Evolutionary conservation across 2,329 filamentous ascomycete species (phyloP), one percentile per base, ranked within the genome.

Genomic region (Grosmannia clavigera): DNA sequence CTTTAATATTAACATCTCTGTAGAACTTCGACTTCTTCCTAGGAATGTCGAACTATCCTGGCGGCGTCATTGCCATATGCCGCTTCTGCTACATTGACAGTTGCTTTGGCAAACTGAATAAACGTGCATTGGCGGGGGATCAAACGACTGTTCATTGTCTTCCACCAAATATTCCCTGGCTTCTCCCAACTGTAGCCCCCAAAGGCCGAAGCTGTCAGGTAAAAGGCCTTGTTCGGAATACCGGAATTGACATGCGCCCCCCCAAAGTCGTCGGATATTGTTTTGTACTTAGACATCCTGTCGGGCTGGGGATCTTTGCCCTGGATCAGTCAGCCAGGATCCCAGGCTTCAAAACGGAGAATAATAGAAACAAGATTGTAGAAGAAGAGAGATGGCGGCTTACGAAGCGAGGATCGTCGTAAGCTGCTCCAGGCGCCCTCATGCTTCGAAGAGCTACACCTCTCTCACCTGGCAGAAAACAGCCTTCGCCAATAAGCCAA

Each of bases 181-280:
- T 78, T 79, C 65, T 80, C 78, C 76, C 76, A 83, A 4, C 76
- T 76, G 66, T 75, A 78, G 5, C 80, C 80, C 16, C 78, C 79
- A 63, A 82, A 75, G 1, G 70, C 72, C 5, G 71, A 67, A 1
- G 78, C 69, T 12, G 70, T 73, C 11, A 80, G 73, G 64, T 80
- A 80, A 64, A 83, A 83, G 2, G 80, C 80, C 62, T 75, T 74
- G 70, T 83, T 83, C 2, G 80, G 80, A 53, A 83, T 82, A 6
- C 80, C 80, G 6, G 78, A 81, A 68, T 75, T 80, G 56, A 79
- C 69, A 67, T 83, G 80, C 3, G 82, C 79, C 38, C 80, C 81
- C 9, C 78, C 77, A 53, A 78, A 76, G 66, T 81, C 79, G 9
- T 76, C 72, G 4, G 61, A 67, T 3, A 69, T 76, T 0, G 65